Conservation (phyloP, 805 yeast species). For the Kuraishia molischiana region DNA sequence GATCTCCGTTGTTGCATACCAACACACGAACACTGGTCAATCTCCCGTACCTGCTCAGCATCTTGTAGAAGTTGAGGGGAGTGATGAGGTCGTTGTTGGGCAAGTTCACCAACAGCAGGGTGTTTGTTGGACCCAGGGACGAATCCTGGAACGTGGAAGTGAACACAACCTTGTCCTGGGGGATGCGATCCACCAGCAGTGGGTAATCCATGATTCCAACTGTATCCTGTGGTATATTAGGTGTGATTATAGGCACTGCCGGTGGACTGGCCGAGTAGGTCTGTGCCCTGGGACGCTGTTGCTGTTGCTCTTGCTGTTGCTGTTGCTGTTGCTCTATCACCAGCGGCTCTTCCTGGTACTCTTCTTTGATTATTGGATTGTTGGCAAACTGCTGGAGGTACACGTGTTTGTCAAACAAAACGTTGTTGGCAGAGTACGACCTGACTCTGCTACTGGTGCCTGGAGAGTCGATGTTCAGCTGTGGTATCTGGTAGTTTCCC, state of each 20-base stretch:
- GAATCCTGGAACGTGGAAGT: constrained; percentile 69
- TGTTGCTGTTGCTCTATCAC: no score
- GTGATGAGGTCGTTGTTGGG: constrained; percentile 38
- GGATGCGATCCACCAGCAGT: constrained; percentile 44
- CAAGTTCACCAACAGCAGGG: constrained; percentile 70
- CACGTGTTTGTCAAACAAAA: constrained; percentile 5
- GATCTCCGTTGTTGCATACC: constrained; percentile 21
- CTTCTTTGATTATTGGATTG: background rate
- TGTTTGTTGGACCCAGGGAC: constrained; percentile 64
- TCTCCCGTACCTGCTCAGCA: constrained; percentile 54
- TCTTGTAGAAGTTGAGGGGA: constrained; percentile 41
- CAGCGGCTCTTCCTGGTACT: background rate
- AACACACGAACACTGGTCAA: constrained; percentile 54
- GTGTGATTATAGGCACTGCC: constrained; percentile 7
- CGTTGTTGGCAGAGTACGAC: constrained; percentile 38
- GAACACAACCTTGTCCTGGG: constrained; percentile 46
- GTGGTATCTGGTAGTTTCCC: constrained; percentile 9
- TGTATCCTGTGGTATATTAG: constrained; percentile 9
- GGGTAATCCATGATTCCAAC: constrained; percentile 13
- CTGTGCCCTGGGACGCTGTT: constrained; percentile 30
- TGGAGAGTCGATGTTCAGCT: constrained; percentile 13
- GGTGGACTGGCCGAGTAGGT: constrained; percentile 20
- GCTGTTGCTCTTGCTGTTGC: no score
- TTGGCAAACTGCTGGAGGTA: background rate
- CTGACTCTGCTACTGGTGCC: constrained; percentile 32